Base-by-base conservation (phyloP, 495 filamentous ascomycete genomes). In the Copromyces sp. region DNA sequence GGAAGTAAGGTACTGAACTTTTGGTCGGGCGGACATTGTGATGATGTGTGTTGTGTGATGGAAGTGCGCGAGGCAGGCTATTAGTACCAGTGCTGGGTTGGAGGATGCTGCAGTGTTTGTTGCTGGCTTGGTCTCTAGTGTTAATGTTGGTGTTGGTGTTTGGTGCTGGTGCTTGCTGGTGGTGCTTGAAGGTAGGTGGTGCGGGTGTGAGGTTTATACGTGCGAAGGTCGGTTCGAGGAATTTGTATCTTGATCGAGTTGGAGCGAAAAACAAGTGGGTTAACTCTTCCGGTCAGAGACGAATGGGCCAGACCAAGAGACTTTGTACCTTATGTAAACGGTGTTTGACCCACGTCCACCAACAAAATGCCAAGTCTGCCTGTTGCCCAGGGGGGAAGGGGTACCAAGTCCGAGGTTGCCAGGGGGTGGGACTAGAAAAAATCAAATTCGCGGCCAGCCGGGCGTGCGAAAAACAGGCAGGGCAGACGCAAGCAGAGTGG, bases 1-100 rank as follows among this genome's bases (percentile, higher is more conserved):
- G 4, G 81, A 82, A 75, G 78, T 82, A 68, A 80, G 74, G 74
- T 84, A 85, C 40, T 79, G 78, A 12, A 78, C 75, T 69, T 78
- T 80, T 69, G 78, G 75, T 72, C 82, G 80, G 71, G 70, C 70
- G 35, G 68, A 9, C n/a, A 77, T 75, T 70, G 82, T 79, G 82
- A 84, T 79, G 81, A 84, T 84, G 70, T 70, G 76, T 75, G 61
- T 47, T 32, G 24, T 9, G 61, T 17, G 44, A 35, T 45, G 20
- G 20, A 12, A 37, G 35, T 39, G 59, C 17, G 29, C 37, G 16
- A 24, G 9, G 14, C 32, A 41, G 70, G 71, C 40, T 68, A 20
- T 38, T 12, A 14, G 39, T 35, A 47, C 11, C n/a, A 53, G 24
- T 45, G 24, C 2, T 35, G 20, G 59, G 8, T 41, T 69, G 53